A percentile compares a stretch with the other conserved stretches of the same genome.
These are phyloP conservation scores for Mycena sanguinolenta DNA, from an alignment of 768 basidiomycete genomes.

Conservation along the genomic window DNA sequence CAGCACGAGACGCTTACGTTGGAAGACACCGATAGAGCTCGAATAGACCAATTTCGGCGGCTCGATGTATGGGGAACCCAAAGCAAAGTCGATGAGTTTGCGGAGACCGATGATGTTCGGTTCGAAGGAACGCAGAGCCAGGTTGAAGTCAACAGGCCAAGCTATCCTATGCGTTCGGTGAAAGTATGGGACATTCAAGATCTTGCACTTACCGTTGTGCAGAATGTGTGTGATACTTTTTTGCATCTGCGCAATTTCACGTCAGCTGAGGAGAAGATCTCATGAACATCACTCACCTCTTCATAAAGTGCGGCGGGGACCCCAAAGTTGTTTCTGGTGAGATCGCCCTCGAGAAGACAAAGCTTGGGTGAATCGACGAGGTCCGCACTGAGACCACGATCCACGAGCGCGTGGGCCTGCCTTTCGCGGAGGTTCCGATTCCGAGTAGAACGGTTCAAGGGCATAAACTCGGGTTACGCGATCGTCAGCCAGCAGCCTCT, in stretches of 20 bases:
- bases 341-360: constrained; percentile 47
- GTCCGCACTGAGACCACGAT: constrained; percentile 47
- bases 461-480: constrained; percentile 44
- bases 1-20: constrained; percentile 36
- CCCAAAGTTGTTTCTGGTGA: constrained; percentile 41
- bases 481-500: constrained; percentile 36
- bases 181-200: background rate
- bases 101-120: constrained; percentile 46
- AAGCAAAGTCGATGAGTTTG: constrained; percentile 38
- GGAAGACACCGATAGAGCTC: constrained; percentile 42
- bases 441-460: constrained; percentile 41
- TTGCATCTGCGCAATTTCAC: constrained; percentile 37
- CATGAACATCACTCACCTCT: constrained; percentile 9
- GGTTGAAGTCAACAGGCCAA: constrained; percentile 54
- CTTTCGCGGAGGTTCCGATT: constrained; percentile 39
- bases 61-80: constrained; percentile 1
- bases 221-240: constrained; percentile 51
- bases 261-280: background rate
- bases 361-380: constrained; percentile 48
- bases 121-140: constrained; percentile 50
- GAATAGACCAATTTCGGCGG: constrained; percentile 43
- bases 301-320: constrained; percentile 40
- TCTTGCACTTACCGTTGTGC: constrained; percentile 45
- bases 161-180: constrained; percentile 28
- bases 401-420: constrained; percentile 44